Evolutionary conservation across 768 basidiomycete species (phyloP), one percentile per base, ranked within the genome.

Genomic region (Thelephora aurantiotincta): DNA sequence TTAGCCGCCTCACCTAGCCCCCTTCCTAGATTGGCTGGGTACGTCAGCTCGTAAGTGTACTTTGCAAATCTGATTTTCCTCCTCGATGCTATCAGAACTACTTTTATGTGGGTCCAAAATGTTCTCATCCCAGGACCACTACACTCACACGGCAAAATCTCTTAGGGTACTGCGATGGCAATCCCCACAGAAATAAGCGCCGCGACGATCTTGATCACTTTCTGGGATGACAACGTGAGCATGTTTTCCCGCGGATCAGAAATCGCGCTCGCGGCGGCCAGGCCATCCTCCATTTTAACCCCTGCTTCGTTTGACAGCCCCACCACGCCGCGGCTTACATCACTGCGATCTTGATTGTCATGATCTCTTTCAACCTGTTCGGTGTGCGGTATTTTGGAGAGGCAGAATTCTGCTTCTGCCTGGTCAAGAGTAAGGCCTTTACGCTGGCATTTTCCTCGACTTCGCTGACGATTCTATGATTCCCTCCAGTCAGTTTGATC

Each of bases 131-230:
- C 22, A 16, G 16, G 16, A 2, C 14, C 22, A n/a, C 34, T 19
- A 11, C 11, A 11, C 45, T 14, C 7, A 30, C 36, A 23, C 34
- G 19, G 11, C 4, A 18, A 22, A 18, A 18, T 11, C 38, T 41
- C 12, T 16, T 14, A 41, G 38, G 22, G 22, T 41, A 1, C 38
- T 9, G 38, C 14, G 22, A 41, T 41, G 38, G 38, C 79, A 1
- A 68, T 76, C 0, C 82, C 82, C 7, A 77, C 79, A n/a, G 84
- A 87, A 64, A 71, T 90, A 47, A 77, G 78, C 1, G 85, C 84
- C 1, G 77, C 81, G 7, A 71, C 75, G 12, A 71, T 88, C 45
- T 61, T 90, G 9, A 66, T 88, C 48, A 68, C 73, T 5, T 87
- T 78, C 65, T 88, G 85, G 84, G 79, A 83, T 60, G 52, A 62